Evolutionary conservation across 805 yeast species (phyloP).

Genomic region (Suhomyces faveliae): DNA sequence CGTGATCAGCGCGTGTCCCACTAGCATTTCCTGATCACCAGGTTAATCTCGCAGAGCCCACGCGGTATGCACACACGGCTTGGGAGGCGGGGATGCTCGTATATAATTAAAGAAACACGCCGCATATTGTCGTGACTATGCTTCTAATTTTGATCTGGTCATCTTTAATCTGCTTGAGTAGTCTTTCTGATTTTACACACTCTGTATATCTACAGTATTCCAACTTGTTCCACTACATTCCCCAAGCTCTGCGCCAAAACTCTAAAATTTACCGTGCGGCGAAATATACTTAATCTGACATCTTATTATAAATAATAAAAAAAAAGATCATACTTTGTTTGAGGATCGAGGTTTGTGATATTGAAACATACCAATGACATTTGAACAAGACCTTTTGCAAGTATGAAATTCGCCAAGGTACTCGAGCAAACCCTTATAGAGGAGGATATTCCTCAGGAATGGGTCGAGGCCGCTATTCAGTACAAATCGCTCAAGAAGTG

Average conservation of each 20-base stretch:
- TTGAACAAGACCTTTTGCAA: not conserved
- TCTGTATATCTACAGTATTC: not conserved
- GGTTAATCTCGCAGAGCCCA: not conserved
- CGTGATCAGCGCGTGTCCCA: not conserved
- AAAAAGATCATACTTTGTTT: not conserved
- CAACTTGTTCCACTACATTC: not conserved
- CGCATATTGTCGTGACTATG: not conserved
- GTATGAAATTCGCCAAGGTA: slow-evolving; percentile 75
- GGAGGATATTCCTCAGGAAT: slow-evolving; percentile 61
- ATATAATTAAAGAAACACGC: not conserved
- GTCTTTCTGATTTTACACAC: no score
- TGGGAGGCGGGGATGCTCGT: not conserved
- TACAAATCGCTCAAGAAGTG: slow-evolving; percentile 69
- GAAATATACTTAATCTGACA: not conserved
- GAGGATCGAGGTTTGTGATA: not conserved
- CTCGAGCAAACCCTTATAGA: slow-evolving; percentile 61
- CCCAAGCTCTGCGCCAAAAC: not conserved
- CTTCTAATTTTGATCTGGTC: not conserved
- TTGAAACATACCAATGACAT: not conserved
- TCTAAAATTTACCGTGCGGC: no score
- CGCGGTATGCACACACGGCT: not conserved
- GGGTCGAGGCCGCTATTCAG: slow-evolving; percentile 69
- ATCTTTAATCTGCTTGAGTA: not conserved
- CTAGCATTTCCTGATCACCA: no score
- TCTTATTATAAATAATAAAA: not conserved